Evolutionary conservation across 2,329 filamentous ascomycete species (phyloP), one percentile per base, ranked within the genome.

Genomic region (Ophiostoma sp.): DNA sequence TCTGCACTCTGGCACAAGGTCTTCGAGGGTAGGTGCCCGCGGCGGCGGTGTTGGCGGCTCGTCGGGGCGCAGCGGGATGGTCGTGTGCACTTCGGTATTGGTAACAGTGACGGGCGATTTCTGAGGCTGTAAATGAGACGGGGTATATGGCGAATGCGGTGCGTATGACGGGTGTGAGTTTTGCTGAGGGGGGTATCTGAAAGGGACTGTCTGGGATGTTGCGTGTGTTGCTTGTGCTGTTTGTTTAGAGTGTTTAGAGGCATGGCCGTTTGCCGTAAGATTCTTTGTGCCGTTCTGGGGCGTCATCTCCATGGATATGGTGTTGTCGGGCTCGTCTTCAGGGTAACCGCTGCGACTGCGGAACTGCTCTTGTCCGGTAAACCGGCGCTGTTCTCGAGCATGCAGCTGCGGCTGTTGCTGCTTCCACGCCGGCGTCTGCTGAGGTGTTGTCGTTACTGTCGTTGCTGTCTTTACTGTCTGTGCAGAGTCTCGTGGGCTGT

Each of bases 1-100:
- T 73, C 85, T 85, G 77, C 85, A 87, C 33, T 80, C 78, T 39
- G 79, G 77, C 54, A 79, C 78, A 5, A 87, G 78, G 76, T 85
- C 85, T 71, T 86, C 83, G 20, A 83, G 76, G 67, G 75, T 77
- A 23, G 75, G 71, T 67, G 64, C 35, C 10, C 54, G 54, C 11
- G 71, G 60, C 27, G 62, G 60, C 17, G 71, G 68, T n/a, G 71
- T 67, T 27, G 62, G 35, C 27, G 48, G 44, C 15, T 66, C 52
- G 66, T 67, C 23, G 13, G 65, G 68, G n/a, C 35, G 65, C 35
- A 71, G 54, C n/a, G 70, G 54, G 39, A 73, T 71, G 20, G 64
- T 69, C 5, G 67, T 72, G 27, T 67, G 68, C 23, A 65, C 62
- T 13, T 65, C 68, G 35, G 13, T 64, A 20, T 4, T 67, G 39